Base-by-base conservation (phyloP, 495 filamentous ascomycete species). In the Tuber indicum region DNA sequence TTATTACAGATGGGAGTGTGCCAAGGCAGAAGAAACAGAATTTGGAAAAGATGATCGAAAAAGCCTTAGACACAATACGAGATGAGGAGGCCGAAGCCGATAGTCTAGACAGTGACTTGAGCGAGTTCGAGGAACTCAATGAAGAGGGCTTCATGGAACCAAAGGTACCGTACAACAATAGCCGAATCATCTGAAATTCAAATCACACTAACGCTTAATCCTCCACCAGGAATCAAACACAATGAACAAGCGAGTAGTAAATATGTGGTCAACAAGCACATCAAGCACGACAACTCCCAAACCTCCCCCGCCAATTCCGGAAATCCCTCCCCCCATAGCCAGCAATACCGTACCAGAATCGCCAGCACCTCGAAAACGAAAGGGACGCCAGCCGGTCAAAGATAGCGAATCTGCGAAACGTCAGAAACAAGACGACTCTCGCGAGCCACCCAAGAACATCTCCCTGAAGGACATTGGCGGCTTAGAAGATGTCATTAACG, bases 401-500 rank as follows among this genome's bases (percentile, higher is more conserved):
- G 75, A 77, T 69, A 66, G 76, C 1, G 79, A 74, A 70, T 72
- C 77, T 14, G 75, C 69, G 39, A 79, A 83, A 32, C 78, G 77
- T 36, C 74, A 80, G 74, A 83, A 82, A 36, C 71, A 76, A 2
- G 62, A 66, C 45, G 47, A 36, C 66, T 74, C 79, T 16, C 86
- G 89, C 58, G 89, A 88, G 45, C 92, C 96, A 0, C 94, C 95
- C 7, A 91, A 88, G 8, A 89, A 92, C 77, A 85, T 96, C 26
- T 91, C 89, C 76, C 87, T 98, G 36, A 87, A 90, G 16, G 93
- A 98, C 82, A 87, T 98, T 70, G 96, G 94, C 74, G 95, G 95
- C 16, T 88, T 97, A 72, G 93, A 97, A 77, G 88, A 91, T 77
- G 90, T 96, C 32, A 89, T 95, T 41, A 86, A 89, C 62, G 87